Conservation (phyloP, 2,329 filamentous ascomycete species). For the Colletotrichum nymphaeae region DNA sequence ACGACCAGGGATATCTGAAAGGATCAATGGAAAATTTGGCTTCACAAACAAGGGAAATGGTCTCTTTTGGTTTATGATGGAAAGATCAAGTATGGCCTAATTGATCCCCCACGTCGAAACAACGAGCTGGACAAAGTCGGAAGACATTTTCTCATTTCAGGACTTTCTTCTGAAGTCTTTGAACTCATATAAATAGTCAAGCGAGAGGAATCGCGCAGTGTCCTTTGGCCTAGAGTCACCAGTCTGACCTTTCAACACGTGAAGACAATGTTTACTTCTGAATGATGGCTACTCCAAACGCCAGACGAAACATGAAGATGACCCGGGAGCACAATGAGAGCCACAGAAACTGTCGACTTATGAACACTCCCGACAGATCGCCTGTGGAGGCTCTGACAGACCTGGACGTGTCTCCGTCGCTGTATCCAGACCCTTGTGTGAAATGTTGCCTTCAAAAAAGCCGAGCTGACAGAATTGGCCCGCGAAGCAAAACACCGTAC, state of each 20-base stretch:
- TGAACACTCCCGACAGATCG: not conserved
- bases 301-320: conserved; percentile 21
- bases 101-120: not conserved
- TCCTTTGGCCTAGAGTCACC: not conserved
- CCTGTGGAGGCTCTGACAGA: not conserved
- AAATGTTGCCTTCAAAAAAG: not conserved
- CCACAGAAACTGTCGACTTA: not conserved
- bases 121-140: not conserved
- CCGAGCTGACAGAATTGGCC: not conserved
- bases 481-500: conserved; percentile 26
- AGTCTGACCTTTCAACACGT: not conserved
- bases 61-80: no score
- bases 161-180: not conserved
- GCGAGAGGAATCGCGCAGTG: not conserved
- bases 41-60: no score
- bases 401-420: conserved; percentile 3
- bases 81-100: no score
- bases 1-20: no score
- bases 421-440: not conserved
- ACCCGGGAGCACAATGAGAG: conserved; percentile 3
- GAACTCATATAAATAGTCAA: not conserved
- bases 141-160: not conserved
- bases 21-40: no score
- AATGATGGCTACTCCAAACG: conserved; percentile 31
- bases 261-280: conserved; percentile 15